Conservation (phyloP, 208 protist species). For the Phytomonas francai region DNA sequence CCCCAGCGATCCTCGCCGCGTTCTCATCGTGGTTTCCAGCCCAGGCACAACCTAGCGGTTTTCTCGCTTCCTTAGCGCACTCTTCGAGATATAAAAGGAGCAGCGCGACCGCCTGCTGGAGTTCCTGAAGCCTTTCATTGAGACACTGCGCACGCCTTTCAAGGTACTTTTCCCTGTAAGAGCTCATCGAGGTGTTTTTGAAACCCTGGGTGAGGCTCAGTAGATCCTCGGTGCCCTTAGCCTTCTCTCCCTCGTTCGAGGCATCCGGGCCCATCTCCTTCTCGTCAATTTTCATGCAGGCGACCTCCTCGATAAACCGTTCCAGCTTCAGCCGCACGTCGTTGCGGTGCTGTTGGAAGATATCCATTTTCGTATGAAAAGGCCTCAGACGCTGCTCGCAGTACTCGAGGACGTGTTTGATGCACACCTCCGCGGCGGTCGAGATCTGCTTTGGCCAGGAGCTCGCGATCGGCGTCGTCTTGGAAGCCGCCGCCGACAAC, state of each 20-base stretch:
- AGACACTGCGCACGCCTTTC: constrained; percentile 10
- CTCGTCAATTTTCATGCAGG: constrained; percentile 7
- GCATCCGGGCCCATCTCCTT: no score
- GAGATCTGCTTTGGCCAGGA: not conserved
- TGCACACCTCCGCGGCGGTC: constrained; percentile 9
- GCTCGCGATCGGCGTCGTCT: not conserved
- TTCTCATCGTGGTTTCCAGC: not conserved
- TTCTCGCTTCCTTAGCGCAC: constrained; percentile 22
- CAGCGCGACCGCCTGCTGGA: constrained; percentile 29
- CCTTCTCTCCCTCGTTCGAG: not conserved
- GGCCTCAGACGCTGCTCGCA: constrained; percentile 52
- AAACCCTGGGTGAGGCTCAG: not conserved
- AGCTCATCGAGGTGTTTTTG: constrained; percentile 6
- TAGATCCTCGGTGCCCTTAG: not conserved
- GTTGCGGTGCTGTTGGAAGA: constrained; percentile 28
- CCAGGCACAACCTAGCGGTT: constrained; percentile 21
- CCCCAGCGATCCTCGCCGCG: not conserved
- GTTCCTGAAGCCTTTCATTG: constrained; percentile 19
- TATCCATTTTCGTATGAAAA: constrained; percentile 40
- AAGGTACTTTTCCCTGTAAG: constrained; percentile 1
- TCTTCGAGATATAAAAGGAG: constrained; percentile 32
- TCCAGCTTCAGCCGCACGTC: constrained; percentile 26
- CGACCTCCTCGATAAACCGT: constrained; percentile 22
- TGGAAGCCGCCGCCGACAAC: constrained; percentile 3
- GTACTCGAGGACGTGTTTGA: constrained; percentile 39